These are phyloP conservation scores for Solanum pennellii DNA, from an alignment of 257 asterid genomes.

Conservation along the genomic window DNA sequence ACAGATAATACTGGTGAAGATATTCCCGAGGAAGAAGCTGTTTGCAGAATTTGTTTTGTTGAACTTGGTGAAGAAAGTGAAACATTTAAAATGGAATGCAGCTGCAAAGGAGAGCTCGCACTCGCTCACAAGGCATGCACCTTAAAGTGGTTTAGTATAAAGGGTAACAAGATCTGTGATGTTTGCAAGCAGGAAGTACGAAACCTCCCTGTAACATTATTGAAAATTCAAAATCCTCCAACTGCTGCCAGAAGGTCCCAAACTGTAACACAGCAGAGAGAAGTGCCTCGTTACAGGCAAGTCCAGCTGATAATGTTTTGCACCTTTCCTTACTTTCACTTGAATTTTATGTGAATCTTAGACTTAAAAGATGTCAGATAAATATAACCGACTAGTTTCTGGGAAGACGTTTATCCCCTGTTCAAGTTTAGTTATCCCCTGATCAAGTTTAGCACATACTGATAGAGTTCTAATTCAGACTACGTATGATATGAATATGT, in stretches of 20 bases:
- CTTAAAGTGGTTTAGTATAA: constrained; percentile 88
- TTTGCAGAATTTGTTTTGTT: constrained; percentile 86
- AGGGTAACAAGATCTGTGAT: constrained; percentile 91
- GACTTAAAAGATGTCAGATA: background rate
- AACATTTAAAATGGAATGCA: constrained; percentile 91
- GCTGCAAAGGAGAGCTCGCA: constrained; percentile 97
- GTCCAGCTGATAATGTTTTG: constrained; percentile 8
- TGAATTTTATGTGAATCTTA: background rate
- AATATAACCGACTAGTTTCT: background rate
- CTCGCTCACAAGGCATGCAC: constrained; percentile 95
- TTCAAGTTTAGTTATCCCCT: no score
- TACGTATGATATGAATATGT: no score
- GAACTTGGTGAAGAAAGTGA: constrained; percentile 96
- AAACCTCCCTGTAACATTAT: constrained; percentile 79
- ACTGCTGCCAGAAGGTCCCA: constrained; percentile 40
- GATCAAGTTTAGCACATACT: no score
- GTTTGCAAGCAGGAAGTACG: constrained; percentile 85
- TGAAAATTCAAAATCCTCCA: constrained; percentile 67
- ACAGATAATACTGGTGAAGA: constrained; percentile 63
- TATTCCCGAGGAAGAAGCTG: constrained; percentile 98
- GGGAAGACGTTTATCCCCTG: no score
- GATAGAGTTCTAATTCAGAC: no score
- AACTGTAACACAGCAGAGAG: constrained; percentile 40
- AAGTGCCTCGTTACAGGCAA: constrained; percentile 66
- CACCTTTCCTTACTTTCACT: background rate